Conservation (phyloP, 139 green algal species). For the Eudorina sp. region DNA sequence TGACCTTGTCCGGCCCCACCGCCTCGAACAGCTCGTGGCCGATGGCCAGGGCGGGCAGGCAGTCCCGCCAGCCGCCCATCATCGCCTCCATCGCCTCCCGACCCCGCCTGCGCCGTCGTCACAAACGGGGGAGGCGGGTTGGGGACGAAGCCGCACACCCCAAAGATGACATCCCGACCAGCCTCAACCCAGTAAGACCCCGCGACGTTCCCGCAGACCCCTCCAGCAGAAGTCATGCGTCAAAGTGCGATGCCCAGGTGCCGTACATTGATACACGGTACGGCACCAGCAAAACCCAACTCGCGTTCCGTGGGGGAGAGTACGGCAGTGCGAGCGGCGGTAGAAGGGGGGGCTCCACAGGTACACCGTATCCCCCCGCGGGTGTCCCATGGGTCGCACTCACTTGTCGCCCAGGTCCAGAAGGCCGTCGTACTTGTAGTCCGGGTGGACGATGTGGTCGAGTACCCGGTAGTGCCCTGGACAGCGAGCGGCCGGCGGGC, state of each 20-base stretch:
- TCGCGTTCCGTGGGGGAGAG: too few relatives aligned
- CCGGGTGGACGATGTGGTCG: slow-evolving; percentile 36
- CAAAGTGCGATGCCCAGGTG: too few relatives aligned
- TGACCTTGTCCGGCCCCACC: slow-evolving; percentile 9
- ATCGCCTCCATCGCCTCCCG: slow-evolving; percentile 39
- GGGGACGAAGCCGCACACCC: background rate
- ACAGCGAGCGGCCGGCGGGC: background rate
- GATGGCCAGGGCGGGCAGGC: slow-evolving; percentile 43
- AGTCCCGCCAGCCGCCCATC: slow-evolving; percentile 49
- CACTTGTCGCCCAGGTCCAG: slow-evolving; percentile 34
- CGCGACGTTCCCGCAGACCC: too few relatives aligned
- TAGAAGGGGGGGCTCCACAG: too few relatives aligned
- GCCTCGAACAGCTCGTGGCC: slow-evolving; percentile 38
- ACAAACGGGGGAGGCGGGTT: background rate
- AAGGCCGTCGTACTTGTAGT: slow-evolving; percentile 37
- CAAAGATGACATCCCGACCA: too few relatives aligned
- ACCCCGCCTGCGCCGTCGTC: slow-evolving; percentile 6
- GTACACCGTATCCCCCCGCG: too few relatives aligned
- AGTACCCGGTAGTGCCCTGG: slow-evolving; percentile 32
- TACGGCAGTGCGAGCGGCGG: too few relatives aligned
- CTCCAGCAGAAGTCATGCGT: too few relatives aligned
- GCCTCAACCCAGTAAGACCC: too few relatives aligned
- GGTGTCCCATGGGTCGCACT: too few relatives aligned
- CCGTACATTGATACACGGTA: too few relatives aligned
- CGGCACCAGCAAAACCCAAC: too few relatives aligned